Evolutionary conservation across 2,329 filamentous ascomycete species (phyloP).

Genomic region (Arachnopeziza araneosa): DNA sequence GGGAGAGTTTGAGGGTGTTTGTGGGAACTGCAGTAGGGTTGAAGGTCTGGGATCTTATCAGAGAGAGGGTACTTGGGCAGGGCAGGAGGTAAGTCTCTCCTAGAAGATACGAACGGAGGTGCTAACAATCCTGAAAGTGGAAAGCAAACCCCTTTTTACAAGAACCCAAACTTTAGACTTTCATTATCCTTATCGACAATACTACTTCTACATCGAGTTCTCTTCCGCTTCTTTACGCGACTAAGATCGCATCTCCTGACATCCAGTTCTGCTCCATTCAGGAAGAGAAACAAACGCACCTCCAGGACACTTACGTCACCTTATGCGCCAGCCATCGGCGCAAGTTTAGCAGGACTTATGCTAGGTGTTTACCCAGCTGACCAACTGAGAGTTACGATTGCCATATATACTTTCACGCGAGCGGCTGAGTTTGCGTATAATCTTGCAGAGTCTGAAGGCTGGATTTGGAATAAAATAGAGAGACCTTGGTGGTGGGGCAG

Average conservation of each 20-base stretch:
- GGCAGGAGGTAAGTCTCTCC: slow-evolving; percentile 16
- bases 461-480: slow-evolving; percentile 57
- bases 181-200: slow-evolving; percentile 81
- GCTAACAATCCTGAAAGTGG: slow-evolving; percentile 10
- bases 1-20: slow-evolving; percentile 68
- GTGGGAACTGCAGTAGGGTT: slow-evolving; percentile 55
- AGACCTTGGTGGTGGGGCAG: slow-evolving; percentile 79
- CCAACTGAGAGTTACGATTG: slow-evolving; percentile 70
- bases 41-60: slow-evolving; percentile 55
- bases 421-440: slow-evolving; percentile 87
- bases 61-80: slow-evolving; percentile 41
- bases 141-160: slow-evolving; percentile 51
- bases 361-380: slow-evolving; percentile 68
- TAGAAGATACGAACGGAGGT: not conserved
- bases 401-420: slow-evolving; percentile 75
- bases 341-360: slow-evolving; percentile 77
- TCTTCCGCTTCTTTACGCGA: slow-evolving; percentile 83
- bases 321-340: slow-evolving; percentile 84
- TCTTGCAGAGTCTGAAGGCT: slow-evolving; percentile 67
- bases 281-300: slow-evolving; percentile 73
- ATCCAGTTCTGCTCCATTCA: slow-evolving; percentile 74
- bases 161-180: slow-evolving; percentile 66
- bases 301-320: slow-evolving; percentile 71
- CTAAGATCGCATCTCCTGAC: slow-evolving; percentile 74
- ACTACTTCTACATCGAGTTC: slow-evolving; percentile 78